Evolutionary conservation across 257 asterid genomes (phyloP).

Genomic region (Solanum peruvianum): DNA sequence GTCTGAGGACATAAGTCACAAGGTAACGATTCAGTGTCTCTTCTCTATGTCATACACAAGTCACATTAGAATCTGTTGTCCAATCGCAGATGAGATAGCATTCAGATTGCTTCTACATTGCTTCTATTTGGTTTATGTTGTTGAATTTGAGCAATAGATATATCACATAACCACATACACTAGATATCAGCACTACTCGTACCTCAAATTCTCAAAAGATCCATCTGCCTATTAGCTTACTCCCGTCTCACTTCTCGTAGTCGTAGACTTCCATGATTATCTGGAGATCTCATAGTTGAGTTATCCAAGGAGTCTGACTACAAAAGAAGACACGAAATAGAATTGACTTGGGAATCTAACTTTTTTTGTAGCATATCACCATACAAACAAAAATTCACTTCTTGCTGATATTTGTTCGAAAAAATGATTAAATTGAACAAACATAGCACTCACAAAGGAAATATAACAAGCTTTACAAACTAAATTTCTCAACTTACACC

Average conservation of each 20-base stretch:
- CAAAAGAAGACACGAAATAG: not conserved
- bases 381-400: not conserved
- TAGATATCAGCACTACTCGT: not conserved
- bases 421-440: not conserved
- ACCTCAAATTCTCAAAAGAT: constrained; percentile 34
- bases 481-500: not conserved
- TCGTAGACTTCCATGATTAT: constrained; percentile 21
- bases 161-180: not conserved
- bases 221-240: constrained; percentile 33
- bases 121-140: constrained; percentile 25
- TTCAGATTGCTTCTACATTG: constrained; percentile 39
- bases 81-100: constrained; percentile 33
- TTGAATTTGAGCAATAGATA: not conserved
- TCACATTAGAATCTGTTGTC: too few relatives aligned
- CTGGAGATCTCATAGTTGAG: constrained; percentile 48
- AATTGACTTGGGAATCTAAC: not conserved
- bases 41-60: too few relatives aligned
- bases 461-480: not conserved
- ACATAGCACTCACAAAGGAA: not conserved
- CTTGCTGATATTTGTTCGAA: not conserved
- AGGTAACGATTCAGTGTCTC: too few relatives aligned
- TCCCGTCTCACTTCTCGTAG: constrained; percentile 31
- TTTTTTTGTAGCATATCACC: not conserved
- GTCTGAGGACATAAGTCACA: too few relatives aligned
- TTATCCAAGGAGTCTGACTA: constrained; percentile 46